Evolutionary conservation across 352 stramenopile genomes (phyloP).

Genomic region (Pythium vanterpoolii): DNA sequence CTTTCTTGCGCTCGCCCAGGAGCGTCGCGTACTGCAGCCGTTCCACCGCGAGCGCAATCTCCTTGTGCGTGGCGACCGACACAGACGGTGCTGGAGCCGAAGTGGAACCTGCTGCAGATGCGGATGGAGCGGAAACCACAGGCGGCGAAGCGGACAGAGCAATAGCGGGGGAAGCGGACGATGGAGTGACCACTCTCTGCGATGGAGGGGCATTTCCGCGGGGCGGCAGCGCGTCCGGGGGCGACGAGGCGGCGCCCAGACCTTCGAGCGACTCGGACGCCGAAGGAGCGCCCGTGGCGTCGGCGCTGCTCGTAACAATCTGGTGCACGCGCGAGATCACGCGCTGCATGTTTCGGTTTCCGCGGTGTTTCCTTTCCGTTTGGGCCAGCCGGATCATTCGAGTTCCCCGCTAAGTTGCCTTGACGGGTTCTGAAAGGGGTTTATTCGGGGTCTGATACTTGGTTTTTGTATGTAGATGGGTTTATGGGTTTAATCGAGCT

Average conservation of each 20-base stretch:
- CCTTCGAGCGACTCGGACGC: constrained; percentile 1
- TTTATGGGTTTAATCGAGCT: neutral
- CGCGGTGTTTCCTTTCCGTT: neutral
- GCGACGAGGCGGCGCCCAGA: neutral
- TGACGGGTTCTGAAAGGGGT: neutral
- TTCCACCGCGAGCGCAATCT: constrained; percentile 57
- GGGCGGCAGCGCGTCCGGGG: neutral
- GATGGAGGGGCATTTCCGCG: neutral
- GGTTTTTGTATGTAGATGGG: constrained; percentile 4
- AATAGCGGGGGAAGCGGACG: neutral
- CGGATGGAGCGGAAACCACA: neutral
- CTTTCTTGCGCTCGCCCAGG: constrained; percentile 66
- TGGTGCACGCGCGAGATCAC: constrained; percentile 70
- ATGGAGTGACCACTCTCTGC: neutral
- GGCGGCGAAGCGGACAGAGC: neutral
- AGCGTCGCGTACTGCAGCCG: constrained; percentile 74
- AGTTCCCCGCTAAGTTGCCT: neutral
- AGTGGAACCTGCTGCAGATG: neutral
- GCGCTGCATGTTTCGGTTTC: constrained; percentile 44
- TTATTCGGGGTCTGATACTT: neutral
- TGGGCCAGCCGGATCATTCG: neutral
- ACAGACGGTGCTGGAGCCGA: neutral
- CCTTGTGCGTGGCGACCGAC: constrained; percentile 16
- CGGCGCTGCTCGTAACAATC: constrained; percentile 44
- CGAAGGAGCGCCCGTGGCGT: neutral